Base-by-base conservation (phyloP, 2,329 filamentous ascomycete species). In the Capronia americana region DNA sequence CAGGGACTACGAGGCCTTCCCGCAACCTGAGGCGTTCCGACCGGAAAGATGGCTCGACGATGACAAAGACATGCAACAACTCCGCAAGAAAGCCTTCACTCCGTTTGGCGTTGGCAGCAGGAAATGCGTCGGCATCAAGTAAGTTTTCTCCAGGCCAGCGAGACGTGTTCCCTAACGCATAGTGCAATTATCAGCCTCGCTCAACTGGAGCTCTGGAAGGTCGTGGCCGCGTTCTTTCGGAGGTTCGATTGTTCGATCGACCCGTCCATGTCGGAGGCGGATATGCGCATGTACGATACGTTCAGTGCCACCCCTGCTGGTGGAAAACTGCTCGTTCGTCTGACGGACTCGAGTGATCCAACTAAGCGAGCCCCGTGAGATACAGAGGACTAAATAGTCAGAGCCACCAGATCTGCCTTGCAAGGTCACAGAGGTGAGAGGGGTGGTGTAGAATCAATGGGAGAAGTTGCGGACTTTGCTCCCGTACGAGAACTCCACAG, bases 41-140 rank as follows among this genome's bases (percentile, higher is more conserved):
- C 72, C 72, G 12, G 69, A 66, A 20, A 68, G 72, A 34, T 73
- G 71, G 71, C 64, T 73, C 1, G 57, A 65, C 20, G 38, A 44
- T 10, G 50, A 62, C 7, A 26, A 38, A 14, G 55, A 57, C 20
- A 46, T 50, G 12, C 51, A 66, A 23, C 53, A 66, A 30, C 38
- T 26, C 23, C 32, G 44, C 8, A 61, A 64, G 48, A n/a, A 50
- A 14, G 64, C 64, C 20, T 62, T 20, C 12, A 58, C 54, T 10
- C 58, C 64, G 10, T 66, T 66, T 24, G 55, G 46, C 6, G 59
- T 66, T 30, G 64, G 64, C 4, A 38, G 48, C 30, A 57, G 64
- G 34, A 57, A 32, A 34, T 66, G 64, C 54, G 34, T 66, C 23
- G 64, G 57, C 30, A 57, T 66, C 3, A 65, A 65, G 63, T 65